Evolutionary conservation across 2,329 filamentous ascomycete species (phyloP), one percentile per base, ranked within the genome.

Genomic region (Talaromyces sp.): DNA sequence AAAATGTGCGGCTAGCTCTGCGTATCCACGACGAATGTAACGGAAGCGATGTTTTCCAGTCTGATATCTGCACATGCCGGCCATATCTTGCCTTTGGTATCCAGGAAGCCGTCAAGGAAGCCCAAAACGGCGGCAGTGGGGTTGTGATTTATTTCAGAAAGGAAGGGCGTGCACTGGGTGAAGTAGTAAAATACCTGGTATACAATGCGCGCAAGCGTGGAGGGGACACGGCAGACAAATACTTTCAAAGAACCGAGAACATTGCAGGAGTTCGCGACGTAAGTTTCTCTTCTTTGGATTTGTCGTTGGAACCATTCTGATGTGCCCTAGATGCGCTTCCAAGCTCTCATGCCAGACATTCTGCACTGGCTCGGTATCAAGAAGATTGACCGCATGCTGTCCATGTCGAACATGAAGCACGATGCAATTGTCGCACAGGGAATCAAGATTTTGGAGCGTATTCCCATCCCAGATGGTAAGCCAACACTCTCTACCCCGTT

Each of bases 111-210:
- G 93, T 99, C 67, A 96, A 96, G 71, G 92, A 98, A 77, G 95
- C 95, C 11, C 95, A 98, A 73, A 91, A 89, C 60, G 93, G 93
- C 58, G 93, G 93, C 54, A 93, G 89, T 68, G 93, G 93, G 60
- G 91, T 97, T 24, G 95, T 98, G 58, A 97, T 98, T 73, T 99
- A 99, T 75, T 99, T 98, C 85, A 87, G 95, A 67, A 99, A 99
- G 75, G 95, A 99, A 80, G 95, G 95, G 32, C 86, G 95, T 67
- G 95, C 93, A 41, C 81, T 98, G 7, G 95, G 95, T 58, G 95
- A 99, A 75, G 95, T 99, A 31, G 96, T 92, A 58, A 97, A 97
- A 70, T 88, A 88, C 64, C 76, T 88, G 73, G 92, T 96, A 70
- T 84, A 82, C 67, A 80, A 81, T 65, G 78, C 82, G 67, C 73